phyloP scores from a whole-genome alignment of 2,329 filamentous ascomycete species.

The Diatrype stigma region DNA sequence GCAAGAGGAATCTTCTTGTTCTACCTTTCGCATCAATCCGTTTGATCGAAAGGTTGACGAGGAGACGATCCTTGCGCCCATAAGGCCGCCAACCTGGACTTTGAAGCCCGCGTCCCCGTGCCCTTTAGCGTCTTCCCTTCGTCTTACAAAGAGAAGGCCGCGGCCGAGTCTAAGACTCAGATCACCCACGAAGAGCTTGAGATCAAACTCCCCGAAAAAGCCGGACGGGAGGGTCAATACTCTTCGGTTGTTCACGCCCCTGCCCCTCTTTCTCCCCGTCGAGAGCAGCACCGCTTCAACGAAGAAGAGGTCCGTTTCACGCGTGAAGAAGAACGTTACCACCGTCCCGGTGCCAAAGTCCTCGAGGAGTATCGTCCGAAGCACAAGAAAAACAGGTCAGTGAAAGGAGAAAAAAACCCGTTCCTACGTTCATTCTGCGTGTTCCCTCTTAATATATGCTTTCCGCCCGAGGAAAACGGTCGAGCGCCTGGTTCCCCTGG shows the following conservation, averaged over 20 bases:
- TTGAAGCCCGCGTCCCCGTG: constrained; percentile 98
- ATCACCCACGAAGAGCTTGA: constrained; percentile 83
- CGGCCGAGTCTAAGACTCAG: constrained; percentile 46
- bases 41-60: constrained; percentile 37
- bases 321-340: constrained; percentile 71
- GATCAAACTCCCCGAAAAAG: constrained; percentile 72
- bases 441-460: too few species aligned
- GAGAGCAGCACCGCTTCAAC: constrained; percentile 56
- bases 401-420: too few species aligned
- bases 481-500: too few species aligned
- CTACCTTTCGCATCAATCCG: constrained; percentile 53
- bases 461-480: too few species aligned
- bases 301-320: constrained; percentile 83
- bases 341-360: constrained; percentile 62
- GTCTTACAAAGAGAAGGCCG: constrained; percentile 71
- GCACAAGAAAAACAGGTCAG: constrained; percentile 54
- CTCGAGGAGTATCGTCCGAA: constrained; percentile 47
- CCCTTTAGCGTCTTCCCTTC: constrained; percentile 99
- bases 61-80: constrained; percentile 41
- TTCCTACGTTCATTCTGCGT: not conserved
- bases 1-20: constrained; percentile 61
- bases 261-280: constrained; percentile 60
- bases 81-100: constrained; percentile 97
- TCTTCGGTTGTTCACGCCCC: constrained; percentile 63
- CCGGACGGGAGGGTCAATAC: constrained; percentile 97